Conservation (phyloP, 495 filamentous ascomycete genomes). For the Aspergillus steynii region DNA sequence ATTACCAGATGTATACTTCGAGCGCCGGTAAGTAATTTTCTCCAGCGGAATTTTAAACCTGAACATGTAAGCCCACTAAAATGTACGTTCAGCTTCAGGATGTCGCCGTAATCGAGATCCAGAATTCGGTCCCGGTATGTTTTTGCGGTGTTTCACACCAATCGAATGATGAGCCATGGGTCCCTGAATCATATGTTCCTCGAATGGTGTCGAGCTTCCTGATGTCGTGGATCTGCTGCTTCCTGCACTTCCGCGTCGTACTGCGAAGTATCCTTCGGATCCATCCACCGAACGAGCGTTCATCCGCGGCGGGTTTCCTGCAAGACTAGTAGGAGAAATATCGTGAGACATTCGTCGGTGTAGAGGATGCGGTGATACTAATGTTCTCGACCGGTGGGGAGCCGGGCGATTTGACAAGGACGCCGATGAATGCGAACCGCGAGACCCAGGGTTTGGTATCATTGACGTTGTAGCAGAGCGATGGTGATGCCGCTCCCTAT, state of each 20-base stretch:
- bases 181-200: slow-evolving; percentile 26
- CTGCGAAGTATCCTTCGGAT: slow-evolving; percentile 32
- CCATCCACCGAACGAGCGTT: slow-evolving; percentile 11
- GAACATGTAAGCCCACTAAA: not conserved
- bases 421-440: slow-evolving; percentile 17
- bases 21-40: not conserved
- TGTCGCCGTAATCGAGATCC: slow-evolving; percentile 9
- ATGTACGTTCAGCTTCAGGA: not conserved
- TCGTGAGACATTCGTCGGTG: slow-evolving; percentile 11
- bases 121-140: slow-evolving; percentile 32
- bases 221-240: slow-evolving; percentile 30
- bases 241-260: slow-evolving; percentile 18
- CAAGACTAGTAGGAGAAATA: slow-evolving; percentile 7
- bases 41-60: not conserved
- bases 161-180: slow-evolving; percentile 32
- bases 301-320: slow-evolving; percentile 2
- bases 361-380: slow-evolving; percentile 10
- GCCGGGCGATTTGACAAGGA: slow-evolving; percentile 24
- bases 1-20: not conserved
- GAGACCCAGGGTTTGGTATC: slow-evolving; percentile 17
- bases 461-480: slow-evolving; percentile 40
- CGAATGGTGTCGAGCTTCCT: slow-evolving; percentile 23
- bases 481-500: slow-evolving; percentile 28
- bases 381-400: slow-evolving; percentile 11
- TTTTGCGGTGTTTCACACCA: slow-evolving; percentile 30